Percentiles rank a stretch among this genome's conserved stretches.
These are phyloP conservation scores for Zarea fungicola DNA, from an alignment of 2,329 filamentous ascomycete species.

Conservation along the genomic window DNA sequence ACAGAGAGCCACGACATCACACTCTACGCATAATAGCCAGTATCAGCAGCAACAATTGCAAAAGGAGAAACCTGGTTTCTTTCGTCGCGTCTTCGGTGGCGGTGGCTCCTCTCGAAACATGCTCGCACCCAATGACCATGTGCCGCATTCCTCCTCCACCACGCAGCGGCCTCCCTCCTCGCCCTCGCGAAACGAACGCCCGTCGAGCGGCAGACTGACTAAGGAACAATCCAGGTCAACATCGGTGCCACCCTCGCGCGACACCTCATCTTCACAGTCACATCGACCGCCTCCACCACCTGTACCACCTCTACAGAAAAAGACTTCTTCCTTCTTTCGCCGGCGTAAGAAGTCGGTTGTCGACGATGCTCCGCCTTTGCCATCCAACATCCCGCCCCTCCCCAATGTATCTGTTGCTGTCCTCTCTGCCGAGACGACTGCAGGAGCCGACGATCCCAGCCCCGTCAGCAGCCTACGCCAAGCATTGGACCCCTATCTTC, in stretches of 20 bases:
- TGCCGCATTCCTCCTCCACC: not conserved
- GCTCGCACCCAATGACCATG: constrained; percentile 22
- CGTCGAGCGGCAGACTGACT: not conserved
- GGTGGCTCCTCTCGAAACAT: constrained; percentile 60
- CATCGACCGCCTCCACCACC: constrained; percentile 35
- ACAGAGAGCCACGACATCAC: constrained; percentile 23
- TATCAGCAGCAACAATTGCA: constrained; percentile 31
- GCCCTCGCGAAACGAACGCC: constrained; percentile 4
- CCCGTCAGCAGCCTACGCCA: constrained; percentile 76
- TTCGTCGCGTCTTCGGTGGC: constrained; percentile 80
- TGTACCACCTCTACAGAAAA: constrained; percentile 63
- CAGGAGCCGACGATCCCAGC: constrained; percentile 41
- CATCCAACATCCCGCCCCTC: constrained; percentile 38
- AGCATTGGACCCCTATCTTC: constrained; percentile 81
- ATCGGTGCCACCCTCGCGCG: constrained; percentile 46
- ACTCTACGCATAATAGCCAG: constrained; percentile 38
- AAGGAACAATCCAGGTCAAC: constrained; percentile 33
- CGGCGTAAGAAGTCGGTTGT: constrained; percentile 84
- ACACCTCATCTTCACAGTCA: constrained; percentile 38
- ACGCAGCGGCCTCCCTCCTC: constrained; percentile 22
- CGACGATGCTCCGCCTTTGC: constrained; percentile 62
- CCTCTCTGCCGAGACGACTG: constrained; percentile 19
- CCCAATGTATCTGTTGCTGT: constrained; percentile 27
- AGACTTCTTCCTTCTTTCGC: constrained; percentile 90
- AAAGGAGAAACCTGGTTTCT: constrained; percentile 80